Evolutionary conservation across 768 basidiomycete species (phyloP).

Genomic region (Trametes cingulata): DNA sequence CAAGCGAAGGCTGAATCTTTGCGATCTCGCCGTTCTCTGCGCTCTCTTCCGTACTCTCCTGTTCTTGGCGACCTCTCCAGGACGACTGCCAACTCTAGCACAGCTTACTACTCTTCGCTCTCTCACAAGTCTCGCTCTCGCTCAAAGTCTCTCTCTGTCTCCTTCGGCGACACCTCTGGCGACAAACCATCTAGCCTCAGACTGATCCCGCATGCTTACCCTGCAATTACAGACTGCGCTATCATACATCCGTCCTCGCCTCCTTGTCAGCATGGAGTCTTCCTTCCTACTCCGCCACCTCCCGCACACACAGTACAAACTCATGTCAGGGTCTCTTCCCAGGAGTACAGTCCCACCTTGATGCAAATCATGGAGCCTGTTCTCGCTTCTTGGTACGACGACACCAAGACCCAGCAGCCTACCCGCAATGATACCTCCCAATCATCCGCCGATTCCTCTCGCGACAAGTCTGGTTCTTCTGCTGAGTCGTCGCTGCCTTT

Average conservation of each 20-base stretch:
- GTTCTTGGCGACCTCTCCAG: constrained; percentile 9
- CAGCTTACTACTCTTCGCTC: constrained; percentile 12
- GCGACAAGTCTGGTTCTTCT: not conserved
- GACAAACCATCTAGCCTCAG: not conserved
- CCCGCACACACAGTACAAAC: not conserved
- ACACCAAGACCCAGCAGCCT: not conserved
- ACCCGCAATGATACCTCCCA: not conserved
- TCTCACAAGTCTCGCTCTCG: constrained; percentile 19
- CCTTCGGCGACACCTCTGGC: constrained; percentile 21
- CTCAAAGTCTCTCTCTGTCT: constrained; percentile 22
- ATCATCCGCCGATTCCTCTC: not conserved
- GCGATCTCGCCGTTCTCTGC: not conserved
- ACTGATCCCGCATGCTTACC: constrained; percentile 1
- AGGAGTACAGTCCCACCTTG: constrained; percentile 18
- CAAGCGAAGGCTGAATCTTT: constrained; percentile 1
- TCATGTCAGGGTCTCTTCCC: not conserved
- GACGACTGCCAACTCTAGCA: constrained; percentile 6
- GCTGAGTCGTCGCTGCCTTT: constrained; percentile 9
- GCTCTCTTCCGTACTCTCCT: constrained; percentile 5
- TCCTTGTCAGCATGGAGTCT: constrained; percentile 11
- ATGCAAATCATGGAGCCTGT: constrained; percentile 29
- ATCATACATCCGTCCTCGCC: constrained; percentile 25
- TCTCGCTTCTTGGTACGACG: constrained; percentile 23
- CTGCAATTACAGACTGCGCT: constrained; percentile 23
- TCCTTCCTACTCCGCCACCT: constrained; percentile 1